phyloP scores from a whole-genome alignment of 768 basidiomycete genomes.

The Clitopilus passeckerianus region DNA sequence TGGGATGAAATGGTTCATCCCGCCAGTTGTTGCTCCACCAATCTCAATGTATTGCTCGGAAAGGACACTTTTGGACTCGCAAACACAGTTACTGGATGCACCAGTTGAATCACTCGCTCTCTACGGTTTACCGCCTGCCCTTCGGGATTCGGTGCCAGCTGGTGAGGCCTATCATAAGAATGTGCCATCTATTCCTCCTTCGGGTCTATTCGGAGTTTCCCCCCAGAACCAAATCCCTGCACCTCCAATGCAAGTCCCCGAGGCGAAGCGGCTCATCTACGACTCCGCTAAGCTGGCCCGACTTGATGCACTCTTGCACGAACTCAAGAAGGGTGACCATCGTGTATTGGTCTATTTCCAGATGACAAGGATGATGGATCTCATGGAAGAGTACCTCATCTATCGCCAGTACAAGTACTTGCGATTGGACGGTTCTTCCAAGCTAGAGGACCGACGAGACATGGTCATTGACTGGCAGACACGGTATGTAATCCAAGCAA shows the following conservation, averaged over 20 bases:
- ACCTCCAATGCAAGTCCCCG: conserved; percentile 88
- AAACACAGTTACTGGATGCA: conserved; percentile 55
- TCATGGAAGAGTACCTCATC: conserved; percentile 98
- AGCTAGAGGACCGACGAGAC: conserved; percentile 92
- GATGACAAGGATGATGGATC: conserved; percentile 99
- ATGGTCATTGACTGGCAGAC: conserved; percentile 99
- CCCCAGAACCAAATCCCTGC: conserved; percentile 70
- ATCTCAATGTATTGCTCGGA: conserved; percentile 69
- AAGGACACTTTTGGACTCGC: conserved; percentile 74
- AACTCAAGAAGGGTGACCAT: conserved; percentile 90
- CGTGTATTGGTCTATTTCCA: conserved; percentile 97
- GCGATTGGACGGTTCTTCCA: conserved; percentile 88
- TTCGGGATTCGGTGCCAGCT: conserved; percentile 54
- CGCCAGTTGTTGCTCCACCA: conserved; percentile 82
- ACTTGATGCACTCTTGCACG: conserved; percentile 83
- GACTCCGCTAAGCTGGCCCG: conserved; percentile 96
- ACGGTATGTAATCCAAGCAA: conserved; percentile 45
- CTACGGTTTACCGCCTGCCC: conserved; percentile 74
- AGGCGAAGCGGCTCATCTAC: conserved; percentile 90
- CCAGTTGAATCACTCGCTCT: conserved; percentile 73
- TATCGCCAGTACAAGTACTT: conserved; percentile 96
- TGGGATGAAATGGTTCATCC: conserved; percentile 79
- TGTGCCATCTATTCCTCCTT: conserved; percentile 56
- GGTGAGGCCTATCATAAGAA: conserved; percentile 39
- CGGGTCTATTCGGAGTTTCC: conserved; percentile 66